These are phyloP conservation scores for Brassica balearica DNA, from an alignment of 441 rosid species.

Conservation along the genomic window DNA sequence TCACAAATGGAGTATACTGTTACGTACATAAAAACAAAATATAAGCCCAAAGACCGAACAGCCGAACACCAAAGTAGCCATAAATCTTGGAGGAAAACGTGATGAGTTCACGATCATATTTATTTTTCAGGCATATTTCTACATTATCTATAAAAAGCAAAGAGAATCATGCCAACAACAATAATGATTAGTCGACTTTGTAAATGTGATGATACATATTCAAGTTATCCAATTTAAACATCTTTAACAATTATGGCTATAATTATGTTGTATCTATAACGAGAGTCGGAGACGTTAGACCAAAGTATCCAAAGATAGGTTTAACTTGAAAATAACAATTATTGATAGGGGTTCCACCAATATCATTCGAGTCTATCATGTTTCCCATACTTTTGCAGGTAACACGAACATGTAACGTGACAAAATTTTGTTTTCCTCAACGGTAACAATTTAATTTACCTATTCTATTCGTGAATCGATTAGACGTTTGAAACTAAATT, in stretches of 20 bases:
- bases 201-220: conserved; percentile 30
- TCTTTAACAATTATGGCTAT: conserved; percentile 5
- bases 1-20: too few species aligned
- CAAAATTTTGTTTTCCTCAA: neutral
- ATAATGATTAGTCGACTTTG: conserved; percentile 31
- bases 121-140: conserved; percentile 17
- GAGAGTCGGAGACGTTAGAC: conserved; percentile 29
- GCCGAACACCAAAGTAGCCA: conserved; percentile 15
- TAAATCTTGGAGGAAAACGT: conserved; percentile 35
- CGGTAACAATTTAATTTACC: neutral
- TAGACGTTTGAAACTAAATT: neutral
- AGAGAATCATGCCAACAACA: conserved; percentile 36
- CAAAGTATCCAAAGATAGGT: conserved; percentile 39
- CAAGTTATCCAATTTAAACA: conserved; percentile 29
- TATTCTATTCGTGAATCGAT: conserved; percentile 1
- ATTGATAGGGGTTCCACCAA: conserved; percentile 27
- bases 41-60: neutral
- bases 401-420: conserved; percentile 33
- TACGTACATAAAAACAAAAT: too few species aligned
- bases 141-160: conserved; percentile 20
- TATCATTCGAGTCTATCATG: conserved; percentile 11
- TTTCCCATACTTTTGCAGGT: conserved; percentile 38
- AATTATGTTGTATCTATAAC: conserved; percentile 23
- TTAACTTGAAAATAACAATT: conserved; percentile 8
- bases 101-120: conserved; percentile 30